These are phyloP conservation scores for Penstemon barbatus DNA, from an alignment of 257 asterid genomes.

Conservation along the genomic window DNA sequence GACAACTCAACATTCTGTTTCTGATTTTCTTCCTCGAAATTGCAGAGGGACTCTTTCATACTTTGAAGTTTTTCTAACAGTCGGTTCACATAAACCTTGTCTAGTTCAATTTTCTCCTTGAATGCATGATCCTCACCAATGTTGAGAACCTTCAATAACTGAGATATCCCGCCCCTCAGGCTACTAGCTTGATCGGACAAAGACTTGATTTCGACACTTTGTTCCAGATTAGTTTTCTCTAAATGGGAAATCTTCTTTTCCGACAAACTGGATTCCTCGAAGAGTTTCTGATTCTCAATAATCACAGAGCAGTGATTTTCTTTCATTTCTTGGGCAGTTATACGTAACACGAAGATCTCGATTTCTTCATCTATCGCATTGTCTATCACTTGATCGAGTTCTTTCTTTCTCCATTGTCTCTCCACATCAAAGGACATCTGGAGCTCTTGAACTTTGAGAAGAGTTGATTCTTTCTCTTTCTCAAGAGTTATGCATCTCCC, in stretches of 20 bases:
- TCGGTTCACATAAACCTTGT: conserved; percentile 41
- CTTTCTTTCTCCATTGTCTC: conserved; percentile 51
- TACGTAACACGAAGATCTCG: conserved; percentile 60
- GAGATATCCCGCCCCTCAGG: conserved; percentile 52
- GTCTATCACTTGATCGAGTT: conserved; percentile 60
- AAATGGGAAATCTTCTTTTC: conserved; percentile 48
- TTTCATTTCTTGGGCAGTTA: conserved; percentile 54
- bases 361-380: conserved; percentile 53
- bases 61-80: conserved; percentile 47
- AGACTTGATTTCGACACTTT: conserved; percentile 50
- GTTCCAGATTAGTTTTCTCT: conserved; percentile 48
- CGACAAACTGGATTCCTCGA: conserved; percentile 45
- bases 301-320: conserved; percentile 48
- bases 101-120: conserved; percentile 44
- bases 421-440: conserved; percentile 60
- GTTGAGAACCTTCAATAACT: conserved; percentile 57
- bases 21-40: conserved; percentile 64
- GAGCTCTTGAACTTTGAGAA: conserved; percentile 57
- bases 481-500: conserved; percentile 62
- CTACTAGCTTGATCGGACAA: conserved; percentile 52
- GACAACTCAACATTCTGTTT: conserved; percentile 48
- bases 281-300: conserved; percentile 47
- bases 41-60: conserved; percentile 40
- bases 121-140: conserved; percentile 37
- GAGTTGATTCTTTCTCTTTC: conserved; percentile 61